Conservation (phyloP, 345 rosid species). For the Gossypioides kirkii region DNA sequence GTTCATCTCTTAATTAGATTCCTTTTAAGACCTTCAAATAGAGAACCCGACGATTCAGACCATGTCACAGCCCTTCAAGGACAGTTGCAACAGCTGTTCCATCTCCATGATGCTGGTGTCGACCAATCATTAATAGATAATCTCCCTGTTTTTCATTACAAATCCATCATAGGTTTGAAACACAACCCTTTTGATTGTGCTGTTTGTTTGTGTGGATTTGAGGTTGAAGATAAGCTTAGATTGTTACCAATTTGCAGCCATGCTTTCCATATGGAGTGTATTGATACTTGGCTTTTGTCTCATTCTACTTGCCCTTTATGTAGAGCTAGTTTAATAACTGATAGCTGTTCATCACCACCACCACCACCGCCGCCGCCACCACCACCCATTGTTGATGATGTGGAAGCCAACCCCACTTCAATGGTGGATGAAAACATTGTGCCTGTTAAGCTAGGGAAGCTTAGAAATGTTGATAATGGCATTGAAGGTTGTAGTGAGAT, state of each 20-base stretch:
- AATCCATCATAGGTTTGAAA: constrained; percentile 63
- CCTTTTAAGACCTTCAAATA: constrained; percentile 52
- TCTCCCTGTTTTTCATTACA: constrained; percentile 84
- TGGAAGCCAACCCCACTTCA: constrained; percentile 19
- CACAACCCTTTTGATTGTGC: constrained; percentile 89
- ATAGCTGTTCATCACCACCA: constrained; percentile 40
- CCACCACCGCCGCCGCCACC: constrained; percentile 8
- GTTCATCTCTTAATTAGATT: constrained; percentile 80
- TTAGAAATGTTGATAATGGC: constrained; percentile 50
- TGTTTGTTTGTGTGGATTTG: constrained; percentile 91
- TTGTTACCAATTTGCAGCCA: constrained; percentile 95
- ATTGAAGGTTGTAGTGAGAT: constrained; percentile 33
- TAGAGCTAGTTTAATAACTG: constrained; percentile 67
- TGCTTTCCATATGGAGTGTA: constrained; percentile 97
- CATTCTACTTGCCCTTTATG: constrained; percentile 98
- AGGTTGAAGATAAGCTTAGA: constrained; percentile 82
- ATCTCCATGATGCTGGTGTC: constrained; percentile 91
- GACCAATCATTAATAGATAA: constrained; percentile 94
- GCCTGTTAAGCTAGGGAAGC: constrained; percentile 83
- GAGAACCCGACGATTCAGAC: constrained; percentile 58
- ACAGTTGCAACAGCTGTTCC: constrained; percentile 89
- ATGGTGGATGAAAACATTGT: constrained; percentile 57
- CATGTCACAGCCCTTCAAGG: constrained; percentile 88
- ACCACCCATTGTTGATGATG: constrained; percentile 48
- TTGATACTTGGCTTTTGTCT: constrained; percentile 95